Evolutionary conservation across 805 yeast species (phyloP).

Genomic region (Ogataea paraovalis): DNA sequence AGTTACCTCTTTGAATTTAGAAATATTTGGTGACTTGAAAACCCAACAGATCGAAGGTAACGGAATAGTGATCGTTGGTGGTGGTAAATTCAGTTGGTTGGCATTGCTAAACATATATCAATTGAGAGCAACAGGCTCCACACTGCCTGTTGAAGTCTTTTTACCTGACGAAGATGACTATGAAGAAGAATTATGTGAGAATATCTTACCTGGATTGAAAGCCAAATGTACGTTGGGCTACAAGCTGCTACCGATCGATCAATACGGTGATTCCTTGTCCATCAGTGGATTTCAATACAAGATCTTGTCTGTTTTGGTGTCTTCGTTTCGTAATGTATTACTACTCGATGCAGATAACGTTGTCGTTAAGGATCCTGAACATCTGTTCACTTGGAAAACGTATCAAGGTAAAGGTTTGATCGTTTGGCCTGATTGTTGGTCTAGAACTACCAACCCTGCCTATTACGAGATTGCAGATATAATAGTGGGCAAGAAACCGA

Average conservation of each 20-base stretch:
- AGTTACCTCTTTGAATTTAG: slow-evolving; percentile 36
- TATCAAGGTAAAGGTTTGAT: slow-evolving; percentile 43
- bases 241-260: slow-evolving; percentile 27
- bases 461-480: slow-evolving; percentile 51
- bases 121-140: slow-evolving; percentile 39
- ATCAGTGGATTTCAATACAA: slow-evolving; percentile 49
- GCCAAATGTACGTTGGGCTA: slow-evolving; percentile 44
- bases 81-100: slow-evolving; percentile 49
- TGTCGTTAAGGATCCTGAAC: slow-evolving; percentile 40
- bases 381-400: slow-evolving; percentile 41
- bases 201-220: slow-evolving; percentile 36
- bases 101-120: slow-evolving; percentile 46
- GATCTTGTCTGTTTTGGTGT: slow-evolving; percentile 44
- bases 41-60: slow-evolving; percentile 3
- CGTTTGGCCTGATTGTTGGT: slow-evolving; percentile 71
- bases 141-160: slow-evolving; percentile 49
- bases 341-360: slow-evolving; percentile 51
- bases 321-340: slow-evolving; percentile 43
- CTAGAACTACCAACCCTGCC: slow-evolving; percentile 60
- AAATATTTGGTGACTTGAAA: slow-evolving; percentile 23
- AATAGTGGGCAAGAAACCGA: slow-evolving; percentile 33
- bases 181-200: slow-evolving; percentile 44
- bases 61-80: slow-evolving; percentile 51
- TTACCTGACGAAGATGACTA: slow-evolving; percentile 42
- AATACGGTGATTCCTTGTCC: slow-evolving; percentile 21